Evolutionary conservation across 2,329 filamentous ascomycete species (phyloP).

Genomic region (Colletotrichum sansevieriae): DNA sequence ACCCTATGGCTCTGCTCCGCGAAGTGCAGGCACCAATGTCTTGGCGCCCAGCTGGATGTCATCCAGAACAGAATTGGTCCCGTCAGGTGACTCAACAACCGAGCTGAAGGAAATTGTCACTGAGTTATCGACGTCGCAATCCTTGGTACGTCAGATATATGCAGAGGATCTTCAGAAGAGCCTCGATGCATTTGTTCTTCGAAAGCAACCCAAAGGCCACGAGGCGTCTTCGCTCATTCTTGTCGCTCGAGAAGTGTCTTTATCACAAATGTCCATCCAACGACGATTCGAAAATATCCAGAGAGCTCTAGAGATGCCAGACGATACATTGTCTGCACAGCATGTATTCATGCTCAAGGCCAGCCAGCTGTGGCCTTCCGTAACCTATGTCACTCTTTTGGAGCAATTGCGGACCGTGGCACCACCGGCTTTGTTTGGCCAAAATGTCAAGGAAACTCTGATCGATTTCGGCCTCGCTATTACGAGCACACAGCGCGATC

Average conservation of each 20-base stretch:
- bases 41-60: constrained; percentile 39
- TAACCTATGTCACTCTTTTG: constrained; percentile 59
- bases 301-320: constrained; percentile 6
- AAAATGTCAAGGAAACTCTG: constrained; percentile 54
- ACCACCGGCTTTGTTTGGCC: constrained; percentile 47
- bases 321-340: constrained; percentile 6
- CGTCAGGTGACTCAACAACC: constrained; percentile 20
- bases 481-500: constrained; percentile 58
- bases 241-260: constrained; percentile 9
- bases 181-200: constrained; percentile 46
- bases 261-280: constrained; percentile 8
- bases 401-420: constrained; percentile 58
- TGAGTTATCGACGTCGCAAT: constrained; percentile 47
- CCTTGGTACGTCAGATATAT: constrained; percentile 54
- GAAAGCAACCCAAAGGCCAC: constrained; percentile 14
- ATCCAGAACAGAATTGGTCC: constrained; percentile 14
- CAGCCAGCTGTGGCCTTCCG: constrained; percentile 60
- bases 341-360: constrained; percentile 56
- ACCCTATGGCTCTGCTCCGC: neutral
- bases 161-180: constrained; percentile 48
- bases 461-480: constrained; percentile 59
- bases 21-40: constrained; percentile 32
- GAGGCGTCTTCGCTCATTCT: neutral
- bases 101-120: constrained; percentile 50
- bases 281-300: constrained; percentile 14